Percentiles rank a stretch among this genome's conserved stretches.
Evolutionary conservation across 1,139 yeast genomes (phyloP).

Genomic region (Blastobotrys arbuscula): DNA sequence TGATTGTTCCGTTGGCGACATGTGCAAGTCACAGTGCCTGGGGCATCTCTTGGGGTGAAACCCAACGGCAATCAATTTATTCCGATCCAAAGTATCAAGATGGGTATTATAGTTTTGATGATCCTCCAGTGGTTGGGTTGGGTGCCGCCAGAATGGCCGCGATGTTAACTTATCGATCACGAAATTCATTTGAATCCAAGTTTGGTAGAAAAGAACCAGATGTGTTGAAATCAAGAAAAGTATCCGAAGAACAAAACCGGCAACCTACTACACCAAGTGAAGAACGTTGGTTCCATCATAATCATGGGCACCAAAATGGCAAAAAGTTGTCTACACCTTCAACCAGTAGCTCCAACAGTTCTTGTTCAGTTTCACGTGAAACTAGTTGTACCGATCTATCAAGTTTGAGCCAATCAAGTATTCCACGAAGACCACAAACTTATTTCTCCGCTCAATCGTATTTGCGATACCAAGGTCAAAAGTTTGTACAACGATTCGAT

Average conservation of each 20-base stretch:
- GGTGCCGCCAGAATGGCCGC: conserved; percentile 99
- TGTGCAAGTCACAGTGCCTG: conserved; percentile 95
- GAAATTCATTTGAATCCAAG: conserved; percentile 85
- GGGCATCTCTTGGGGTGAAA: conserved; percentile 99
- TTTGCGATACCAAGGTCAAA: conserved; percentile 86
- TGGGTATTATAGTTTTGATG: conserved; percentile 73
- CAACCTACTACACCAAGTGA: conserved; percentile 40
- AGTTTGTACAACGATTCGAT: conserved; percentile 83
- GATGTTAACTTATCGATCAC: conserved; percentile 79
- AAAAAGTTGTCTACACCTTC: conserved; percentile 23
- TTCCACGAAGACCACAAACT: conserved; percentile 59
- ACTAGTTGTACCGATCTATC: conserved; percentile 9
- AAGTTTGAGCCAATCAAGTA: conserved; percentile 1
- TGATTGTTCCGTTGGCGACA: conserved; percentile 82
- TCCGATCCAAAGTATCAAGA: conserved; percentile 89
- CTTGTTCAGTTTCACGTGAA: conserved; percentile 7
- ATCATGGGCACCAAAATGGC: conserved; percentile 50
- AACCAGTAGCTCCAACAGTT: conserved; percentile 12
- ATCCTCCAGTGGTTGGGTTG: conserved; percentile 78
- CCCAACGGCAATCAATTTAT: conserved; percentile 92
- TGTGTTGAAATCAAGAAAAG: conserved; percentile 34
- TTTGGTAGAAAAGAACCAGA: conserved; percentile 77
- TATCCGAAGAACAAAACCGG: conserved; percentile 20
- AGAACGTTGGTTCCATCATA: conserved; percentile 57
- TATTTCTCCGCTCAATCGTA: conserved; percentile 94